Conservation (phyloP, 345 rosid genomes). For the Carallia pectinifolia region DNA sequence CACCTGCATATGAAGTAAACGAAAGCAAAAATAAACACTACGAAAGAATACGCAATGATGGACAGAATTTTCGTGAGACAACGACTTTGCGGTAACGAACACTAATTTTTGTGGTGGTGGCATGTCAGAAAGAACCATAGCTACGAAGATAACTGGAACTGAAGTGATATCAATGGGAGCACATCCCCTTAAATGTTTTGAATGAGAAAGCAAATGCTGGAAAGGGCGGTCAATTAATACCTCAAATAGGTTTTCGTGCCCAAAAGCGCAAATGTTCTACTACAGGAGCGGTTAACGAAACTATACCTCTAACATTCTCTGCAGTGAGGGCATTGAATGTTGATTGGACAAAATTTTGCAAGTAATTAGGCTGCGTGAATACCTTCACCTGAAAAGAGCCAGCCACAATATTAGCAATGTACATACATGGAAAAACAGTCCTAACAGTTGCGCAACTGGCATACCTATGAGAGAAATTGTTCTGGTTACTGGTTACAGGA, state of each 20-base stretch:
- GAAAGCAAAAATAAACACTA: not conserved
- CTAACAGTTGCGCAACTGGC: not conserved
- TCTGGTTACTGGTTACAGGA: no score
- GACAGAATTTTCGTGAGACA: not conserved
- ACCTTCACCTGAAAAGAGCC: slow-evolving; percentile 73
- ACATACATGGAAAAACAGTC: not conserved
- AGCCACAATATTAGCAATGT: not conserved
- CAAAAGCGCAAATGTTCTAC: not conserved
- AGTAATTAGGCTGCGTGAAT: slow-evolving; percentile 77
- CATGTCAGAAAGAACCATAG: not conserved
- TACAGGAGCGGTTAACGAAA: not conserved
- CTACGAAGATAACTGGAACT: not conserved
- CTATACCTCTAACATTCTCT: slow-evolving; percentile 77
- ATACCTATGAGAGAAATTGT: not conserved
- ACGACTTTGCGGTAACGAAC: not conserved
- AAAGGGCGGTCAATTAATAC: no score
- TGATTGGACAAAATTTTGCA: slow-evolving; percentile 83
- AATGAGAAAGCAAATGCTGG: no score
- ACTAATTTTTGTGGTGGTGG: not conserved
- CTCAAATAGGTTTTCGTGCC: no score
- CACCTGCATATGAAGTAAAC: slow-evolving; percentile 48
- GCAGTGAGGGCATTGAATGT: slow-evolving; percentile 81
- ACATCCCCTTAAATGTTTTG: no score
- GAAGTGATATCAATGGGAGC: no score
- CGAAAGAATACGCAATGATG: not conserved